A percentile compares a stretch with the other conserved stretches of the same genome.
Evolutionary conservation across 192 early-diverging fungal species (phyloP).

Genomic region (Podila epigama): DNA sequence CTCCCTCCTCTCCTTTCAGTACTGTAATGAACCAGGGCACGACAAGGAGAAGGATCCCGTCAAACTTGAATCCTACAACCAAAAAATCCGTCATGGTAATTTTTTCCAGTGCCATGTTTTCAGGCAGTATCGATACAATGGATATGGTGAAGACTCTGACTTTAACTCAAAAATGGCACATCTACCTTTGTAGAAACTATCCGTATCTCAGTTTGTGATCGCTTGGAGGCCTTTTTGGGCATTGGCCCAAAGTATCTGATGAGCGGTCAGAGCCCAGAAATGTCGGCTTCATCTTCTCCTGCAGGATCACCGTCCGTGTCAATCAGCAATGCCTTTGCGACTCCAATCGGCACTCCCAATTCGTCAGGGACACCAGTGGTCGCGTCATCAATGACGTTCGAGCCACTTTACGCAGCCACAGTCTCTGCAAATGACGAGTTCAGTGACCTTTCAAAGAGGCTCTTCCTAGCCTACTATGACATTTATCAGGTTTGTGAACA

Average conservation of each 20-base stretch:
- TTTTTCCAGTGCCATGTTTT: background rate
- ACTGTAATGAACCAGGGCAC: constrained; percentile 70
- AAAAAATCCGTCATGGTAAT: constrained; percentile 68
- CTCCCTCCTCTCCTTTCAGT: constrained; percentile 16
- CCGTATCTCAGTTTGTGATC: constrained; percentile 64
- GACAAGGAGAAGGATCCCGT: constrained; percentile 53
- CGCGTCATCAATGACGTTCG: constrained; percentile 21
- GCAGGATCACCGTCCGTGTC: constrained; percentile 19
- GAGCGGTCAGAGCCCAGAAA: constrained; percentile 10
- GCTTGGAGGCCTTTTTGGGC: constrained; percentile 57
- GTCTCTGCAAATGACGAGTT: constrained; percentile 54
- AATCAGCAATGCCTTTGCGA: constrained; percentile 12
- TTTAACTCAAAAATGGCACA: background rate
- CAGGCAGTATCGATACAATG: too few species aligned
- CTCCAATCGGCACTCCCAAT: constrained; percentile 30
- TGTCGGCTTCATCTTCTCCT: constrained; percentile 17
- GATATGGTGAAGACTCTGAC: too few species aligned
- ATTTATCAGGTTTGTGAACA: constrained; percentile 50
- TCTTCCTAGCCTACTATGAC: constrained; percentile 65
- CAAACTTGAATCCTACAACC: constrained; percentile 62
- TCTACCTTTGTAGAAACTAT: constrained; percentile 57
- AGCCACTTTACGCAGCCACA: constrained; percentile 51
- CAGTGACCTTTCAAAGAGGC: constrained; percentile 61
- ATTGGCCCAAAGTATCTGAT: constrained; percentile 28
- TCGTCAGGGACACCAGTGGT: constrained; percentile 21